Evolutionary conservation across 2,329 filamentous ascomycete species (phyloP), one percentile per base, ranked within the genome.

Genomic region (Daldinia eschscholtzii): DNA sequence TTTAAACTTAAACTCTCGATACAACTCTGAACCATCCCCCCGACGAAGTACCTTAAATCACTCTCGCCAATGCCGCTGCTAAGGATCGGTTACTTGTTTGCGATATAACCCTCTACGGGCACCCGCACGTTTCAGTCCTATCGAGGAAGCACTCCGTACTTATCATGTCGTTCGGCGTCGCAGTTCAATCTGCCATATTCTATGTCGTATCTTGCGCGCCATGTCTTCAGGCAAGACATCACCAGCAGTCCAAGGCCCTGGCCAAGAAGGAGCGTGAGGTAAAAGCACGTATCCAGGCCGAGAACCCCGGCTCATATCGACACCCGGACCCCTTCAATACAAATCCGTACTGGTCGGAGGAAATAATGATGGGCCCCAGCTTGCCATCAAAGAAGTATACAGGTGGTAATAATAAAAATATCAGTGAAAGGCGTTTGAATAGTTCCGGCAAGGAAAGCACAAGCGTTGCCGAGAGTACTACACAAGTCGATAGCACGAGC

Each of bases 331-430:
- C 93, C 0, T 96, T 93, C 75, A 91, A 90, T 76, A 97, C 93
- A 30, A 98, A 98, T 76, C 91, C 91, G 12, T 93, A 93, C 81
- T 98, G 94, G 94, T 84, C 87, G 35, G 92, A 96, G 77, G 94
- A 98, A 80, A 97, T 98, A 72, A 85, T 85, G 70, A 86, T 94
- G 81, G 94, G 94, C 0, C 94, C 94, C 1, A 72, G 74, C 33
- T 67, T 74, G 55, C 59, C 72, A 89, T 88, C 90, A 35, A 90
- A 90, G 75, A 86, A 90, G 79, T 81, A 86, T 66, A 79, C 80
- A 73, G 80, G 77, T 75, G 80, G 70, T 71, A 87, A 80, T 72
- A 87, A 80, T 80, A 89, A 86, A 81, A 89, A 83, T 76, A 83
- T 81, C 57, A 89, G 87, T 74, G 86, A 90, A 71, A 84, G 89